Base-by-base conservation (phyloP, 805 yeast species). In the Candida easanensis region DNA sequence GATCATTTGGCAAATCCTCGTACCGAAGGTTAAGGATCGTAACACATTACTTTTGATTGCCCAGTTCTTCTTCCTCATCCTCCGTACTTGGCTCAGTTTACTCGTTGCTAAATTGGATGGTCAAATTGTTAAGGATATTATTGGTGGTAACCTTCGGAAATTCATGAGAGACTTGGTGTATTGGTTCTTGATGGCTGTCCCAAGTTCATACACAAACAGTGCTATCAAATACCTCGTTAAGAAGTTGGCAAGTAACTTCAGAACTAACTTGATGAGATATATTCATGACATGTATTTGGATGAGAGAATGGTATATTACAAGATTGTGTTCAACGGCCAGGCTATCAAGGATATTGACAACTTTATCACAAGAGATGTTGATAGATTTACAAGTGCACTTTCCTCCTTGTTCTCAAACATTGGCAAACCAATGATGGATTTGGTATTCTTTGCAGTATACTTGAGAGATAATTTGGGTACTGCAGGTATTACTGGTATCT, bases 111-210 rank as follows among this genome's bases (percentile, higher is more conserved):
- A 84, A 59, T 70, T 90, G 39, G 98, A 90, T 62, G 97, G 97
- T 55, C 91, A 86, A 61, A 84, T 90, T 39, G 96, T 89, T 35
- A 83, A 86, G 61, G 91, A 89, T 62, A 77, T 90, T 58, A 88
- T 90, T 52, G 82, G 88, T 15, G 88, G 89, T 15, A 80, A 83
- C 50, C 88, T 89, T 16, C 75, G 70, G 51, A 82, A 82, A 41
- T 90, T 90, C 54, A 62, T 80, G 32, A 70, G 86, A 46, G 96
- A 90, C 61, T 70, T 90, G 62, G 74, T 79, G 9, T 84, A 85
- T 62, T 90, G 97, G 97, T 78, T 90, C 45, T 65, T 86, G 46
- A 81, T 90, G 58, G 97, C 97, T 1, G 79, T 90, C 49, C 98
- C 98, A 2, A 95, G 97, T 0, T 82, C 93, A 3, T 90, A 88